Conservation (phyloP, 2,329 filamentous ascomycete genomes). For the Fulvia fulva region DNA sequence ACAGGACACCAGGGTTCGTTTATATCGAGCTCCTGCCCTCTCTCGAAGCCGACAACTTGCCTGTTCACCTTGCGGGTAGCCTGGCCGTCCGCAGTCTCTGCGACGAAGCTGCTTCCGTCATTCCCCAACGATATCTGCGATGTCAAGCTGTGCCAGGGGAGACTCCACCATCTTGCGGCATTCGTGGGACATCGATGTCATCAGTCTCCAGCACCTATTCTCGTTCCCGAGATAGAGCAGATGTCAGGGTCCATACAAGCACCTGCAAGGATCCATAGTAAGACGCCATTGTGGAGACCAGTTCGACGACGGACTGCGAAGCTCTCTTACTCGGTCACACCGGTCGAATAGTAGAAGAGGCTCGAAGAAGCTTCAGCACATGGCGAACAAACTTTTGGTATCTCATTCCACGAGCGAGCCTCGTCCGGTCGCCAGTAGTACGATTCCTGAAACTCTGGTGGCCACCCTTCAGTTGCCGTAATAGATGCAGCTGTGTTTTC, state of each 20-base stretch:
- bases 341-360: not conserved
- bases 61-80: not conserved
- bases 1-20: conserved; percentile 6
- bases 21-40: conserved; percentile 8
- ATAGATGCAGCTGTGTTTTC: not conserved
- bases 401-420: not conserved
- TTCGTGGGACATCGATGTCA: conserved; percentile 19
- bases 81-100: conserved; percentile 3
- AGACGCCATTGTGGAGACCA: not conserved
- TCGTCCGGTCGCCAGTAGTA: not conserved
- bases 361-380: not conserved
- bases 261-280: not conserved
- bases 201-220: conserved; percentile 18
- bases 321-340: not conserved
- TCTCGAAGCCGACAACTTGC: conserved; percentile 5
- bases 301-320: not conserved
- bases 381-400: not conserved
- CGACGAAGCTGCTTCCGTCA: conserved; percentile 2
- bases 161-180: conserved; percentile 16
- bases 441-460: not conserved
- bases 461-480: not conserved
- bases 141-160: not conserved
- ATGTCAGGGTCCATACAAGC: conserved; percentile 5
- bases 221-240: conserved; percentile 14
- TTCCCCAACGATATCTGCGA: not conserved